Evolutionary conservation across 371 early-diverging fungal species (phyloP), one percentile per base, ranked within the genome.

Genomic region (Mucor indicus): DNA sequence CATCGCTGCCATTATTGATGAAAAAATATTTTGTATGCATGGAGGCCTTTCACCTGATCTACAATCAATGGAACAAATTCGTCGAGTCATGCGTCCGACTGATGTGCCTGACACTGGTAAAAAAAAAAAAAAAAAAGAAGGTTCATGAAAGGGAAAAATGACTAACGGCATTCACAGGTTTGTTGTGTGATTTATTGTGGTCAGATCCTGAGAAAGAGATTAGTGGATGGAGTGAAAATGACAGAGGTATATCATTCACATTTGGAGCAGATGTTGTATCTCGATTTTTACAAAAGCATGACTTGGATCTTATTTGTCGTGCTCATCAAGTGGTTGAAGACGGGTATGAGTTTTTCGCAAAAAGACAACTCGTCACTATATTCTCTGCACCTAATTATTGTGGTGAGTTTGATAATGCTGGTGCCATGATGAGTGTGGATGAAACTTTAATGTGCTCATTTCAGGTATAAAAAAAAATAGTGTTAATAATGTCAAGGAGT

Each of bases 321-420:
- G 99, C 98, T 1, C 99, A 99, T 67, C 93, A 94, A 86, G 98
- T 99, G 1, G 98, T 99, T 16, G 98, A 99, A 67, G 98, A 97
- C 56, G 98, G 99, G 10, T 99, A 99, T 64, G 97, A 98, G 67
- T 99, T 99, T 69, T 98, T 98, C 80, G 91, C 91, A 46, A 88
- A 94, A 57, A 81, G 95, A 38, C 85, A 87, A 39, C 68, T 98
- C 20, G 98, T 99, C 7, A 99, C 99, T 10, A 72, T 99, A 27
- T 99, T 97, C 60, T 91, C 91, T 17, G 98, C 99, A 12, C 98
- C 98, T 42, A 98, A 99, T 69, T 99, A 98, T 60, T 99, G 99
- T 68, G 98, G 98, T 38, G 98, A 98, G 71, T 98, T 97, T 75
- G 96, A 96, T 60, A 98, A 98, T 53, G 85, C 81, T 33, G 95